Evolutionary conservation across 2,329 filamentous ascomycete species (phyloP).

Genomic region (Colletotrichum sp.): DNA sequence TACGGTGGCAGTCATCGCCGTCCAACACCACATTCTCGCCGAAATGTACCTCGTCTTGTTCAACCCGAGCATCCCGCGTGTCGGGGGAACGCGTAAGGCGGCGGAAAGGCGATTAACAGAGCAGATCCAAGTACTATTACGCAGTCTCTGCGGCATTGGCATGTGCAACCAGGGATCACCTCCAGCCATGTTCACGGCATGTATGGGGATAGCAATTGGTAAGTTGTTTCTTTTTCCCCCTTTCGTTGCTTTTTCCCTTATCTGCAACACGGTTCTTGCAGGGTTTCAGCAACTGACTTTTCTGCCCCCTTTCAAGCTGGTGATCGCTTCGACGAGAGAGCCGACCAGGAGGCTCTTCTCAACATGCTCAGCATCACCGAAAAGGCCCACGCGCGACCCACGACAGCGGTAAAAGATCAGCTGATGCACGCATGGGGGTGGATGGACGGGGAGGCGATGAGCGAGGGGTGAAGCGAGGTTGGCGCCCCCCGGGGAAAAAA

Average conservation of each 20-base stretch:
- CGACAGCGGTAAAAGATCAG: conserved; percentile 48
- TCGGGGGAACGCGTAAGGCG: conserved; percentile 44
- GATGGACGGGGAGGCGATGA: conserved; percentile 26
- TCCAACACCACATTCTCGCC: conserved; percentile 65
- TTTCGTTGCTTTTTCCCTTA: background rate
- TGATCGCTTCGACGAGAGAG: conserved; percentile 50
- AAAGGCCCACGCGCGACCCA: conserved; percentile 57
- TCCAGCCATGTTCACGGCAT: conserved; percentile 61
- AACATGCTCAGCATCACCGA: conserved; percentile 53
- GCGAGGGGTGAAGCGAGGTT: background rate
- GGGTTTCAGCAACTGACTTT: background rate
- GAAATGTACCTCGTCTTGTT: conserved; percentile 62
- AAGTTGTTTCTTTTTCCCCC: background rate
- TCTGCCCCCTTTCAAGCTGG: conserved; percentile 36
- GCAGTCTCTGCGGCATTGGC: conserved; percentile 64
- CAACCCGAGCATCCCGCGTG: conserved; percentile 56
- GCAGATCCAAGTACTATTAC: conserved; percentile 51
- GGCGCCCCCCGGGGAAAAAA: background rate
- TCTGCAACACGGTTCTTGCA: background rate
- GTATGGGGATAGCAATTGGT: conserved; percentile 53
- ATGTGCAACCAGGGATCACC: conserved; percentile 62
- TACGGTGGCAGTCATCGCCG: conserved; percentile 54
- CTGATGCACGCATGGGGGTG: conserved; percentile 57
- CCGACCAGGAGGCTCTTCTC: conserved; percentile 53
- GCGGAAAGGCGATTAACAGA: conserved; percentile 36